Evolutionary conservation across 1,284 basidiomycete species (phyloP).

Genomic region (Xerocomus amazonicus): DNA sequence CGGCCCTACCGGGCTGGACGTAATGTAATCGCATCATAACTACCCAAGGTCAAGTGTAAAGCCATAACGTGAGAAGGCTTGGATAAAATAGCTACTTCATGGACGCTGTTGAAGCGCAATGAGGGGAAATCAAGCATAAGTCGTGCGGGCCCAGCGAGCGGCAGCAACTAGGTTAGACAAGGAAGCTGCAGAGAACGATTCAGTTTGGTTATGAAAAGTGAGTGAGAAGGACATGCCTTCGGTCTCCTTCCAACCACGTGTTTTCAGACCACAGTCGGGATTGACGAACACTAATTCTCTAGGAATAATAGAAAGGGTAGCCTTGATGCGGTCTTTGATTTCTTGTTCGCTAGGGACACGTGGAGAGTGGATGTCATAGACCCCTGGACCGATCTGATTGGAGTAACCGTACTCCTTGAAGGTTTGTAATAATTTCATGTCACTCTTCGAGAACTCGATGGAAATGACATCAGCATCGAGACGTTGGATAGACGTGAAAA

Average conservation of each 20-base stretch:
- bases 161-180: constrained; percentile 87
- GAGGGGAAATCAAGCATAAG: constrained; percentile 53
- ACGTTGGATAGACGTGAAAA: constrained; percentile 96
- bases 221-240: constrained; percentile 45
- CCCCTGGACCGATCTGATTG: constrained; percentile 98
- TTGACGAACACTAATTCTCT: constrained; percentile 86
- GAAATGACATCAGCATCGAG: constrained; percentile 99
- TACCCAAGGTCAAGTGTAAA: constrained; percentile 41
- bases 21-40: constrained; percentile 42
- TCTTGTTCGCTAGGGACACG: constrained; percentile 94
- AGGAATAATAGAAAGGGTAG: constrained; percentile 80
- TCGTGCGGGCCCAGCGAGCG: constrained; percentile 86
- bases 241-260: constrained; percentile 96
- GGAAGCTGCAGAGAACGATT: constrained; percentile 43
- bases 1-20: constrained; percentile 19
- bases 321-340: constrained; percentile 89
- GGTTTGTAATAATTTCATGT: constrained; percentile 94
- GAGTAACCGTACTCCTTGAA: constrained; percentile 97
- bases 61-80: constrained; percentile 16
- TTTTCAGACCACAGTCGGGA: constrained; percentile 91
- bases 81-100: constrained; percentile 46
- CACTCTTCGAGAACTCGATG: constrained; percentile 97
- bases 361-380: constrained; percentile 99
- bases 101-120: constrained; percentile 90
- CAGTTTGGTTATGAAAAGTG: constrained; percentile 5